Evolutionary conservation across 805 yeast species (phyloP), one percentile per base, ranked within the genome.

Genomic region (Nakazawaea pomicola): DNA sequence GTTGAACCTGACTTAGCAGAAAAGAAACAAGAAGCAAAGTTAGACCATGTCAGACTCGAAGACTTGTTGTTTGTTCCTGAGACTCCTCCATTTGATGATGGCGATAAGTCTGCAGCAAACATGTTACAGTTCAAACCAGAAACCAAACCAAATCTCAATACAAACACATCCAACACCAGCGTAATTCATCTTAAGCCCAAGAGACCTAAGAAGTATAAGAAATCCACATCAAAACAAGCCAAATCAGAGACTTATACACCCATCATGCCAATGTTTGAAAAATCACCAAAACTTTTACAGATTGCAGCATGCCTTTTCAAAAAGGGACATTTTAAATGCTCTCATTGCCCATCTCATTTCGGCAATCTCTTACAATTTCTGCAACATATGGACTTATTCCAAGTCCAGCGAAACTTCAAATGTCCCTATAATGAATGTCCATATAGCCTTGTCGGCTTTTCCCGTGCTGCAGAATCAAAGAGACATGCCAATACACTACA

Each of bases 401-500:
- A 63, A 25, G 56, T 68, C 11, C 52, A 49, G 10, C 55, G 78
- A 33, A 61, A 60, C 11, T 65, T 55, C 52, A 70, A 69, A 38
- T 74, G 79, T 44, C 74, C 73, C 1, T 61, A 67, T 38, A 49
- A 53, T 15, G 58, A 62, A 15, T 74, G 79, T 49, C 71, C 73
- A 2, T 74, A 76, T 71, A 64, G 65, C 27, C 58, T 70, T 3
- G 51, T 74, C 12, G 79, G 79, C 0, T 52, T 74, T 20, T 72
- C 74, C 9, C 62, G 76, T 29, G 53, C 67, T 25, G 69, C 72
- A 2, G 79, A 74, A 47, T 60, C 74, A 25, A 60, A 67, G 46
- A 60, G 80, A 47, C 79, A 74, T 45, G 68, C 74, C 50, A 62
- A 69, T 4, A 62, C 71, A 21, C 74, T 72, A 40, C 79, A 74